Conservation (phyloP, 2,329 filamentous ascomycete species). For the Pseudogymnoascus sp. region DNA sequence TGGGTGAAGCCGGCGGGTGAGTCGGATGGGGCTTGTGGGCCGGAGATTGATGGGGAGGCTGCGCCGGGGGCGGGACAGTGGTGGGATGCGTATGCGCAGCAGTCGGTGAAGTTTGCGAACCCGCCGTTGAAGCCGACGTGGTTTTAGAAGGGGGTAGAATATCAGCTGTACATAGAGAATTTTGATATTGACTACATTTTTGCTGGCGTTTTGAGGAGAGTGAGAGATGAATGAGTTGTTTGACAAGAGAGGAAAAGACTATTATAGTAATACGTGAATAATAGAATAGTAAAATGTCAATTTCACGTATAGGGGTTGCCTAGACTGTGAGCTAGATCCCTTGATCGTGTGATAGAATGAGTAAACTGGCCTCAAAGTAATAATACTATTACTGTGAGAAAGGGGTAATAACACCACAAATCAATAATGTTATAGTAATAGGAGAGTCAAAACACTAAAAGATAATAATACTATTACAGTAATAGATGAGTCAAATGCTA, state of each 20-base stretch:
- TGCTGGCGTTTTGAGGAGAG: not conserved
- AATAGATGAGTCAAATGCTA: not conserved
- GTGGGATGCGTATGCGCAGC: slow-evolving; percentile 37
- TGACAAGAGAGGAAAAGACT: not conserved
- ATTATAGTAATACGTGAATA: not conserved
- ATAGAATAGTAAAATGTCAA: not conserved
- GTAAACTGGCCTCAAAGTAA: not conserved
- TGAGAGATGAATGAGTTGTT: not conserved
- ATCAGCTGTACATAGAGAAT: slow-evolving; percentile 1
- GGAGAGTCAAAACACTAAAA: not conserved
- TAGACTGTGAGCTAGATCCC: not conserved
- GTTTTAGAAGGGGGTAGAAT: not conserved
- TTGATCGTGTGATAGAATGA: not conserved
- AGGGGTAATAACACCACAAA: not conserved
- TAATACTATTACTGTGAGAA: not conserved
- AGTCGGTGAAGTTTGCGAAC: slow-evolving; percentile 35
- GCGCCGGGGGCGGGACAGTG: slow-evolving; percentile 35
- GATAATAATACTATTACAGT: not conserved
- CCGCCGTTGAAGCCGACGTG: slow-evolving; percentile 17
- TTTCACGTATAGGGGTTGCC: not conserved
- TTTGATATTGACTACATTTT: not conserved
- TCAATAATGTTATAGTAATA: not conserved
- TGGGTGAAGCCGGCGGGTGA: slow-evolving; percentile 42
- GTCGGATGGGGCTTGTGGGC: slow-evolving; percentile 36
- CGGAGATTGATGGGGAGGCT: slow-evolving; percentile 21